A percentile compares a stretch with the other conserved stretches of the same genome.
These are phyloP conservation scores for Earliella scabrosa DNA, from an alignment of 1,284 basidiomycete species.

Conservation along the genomic window DNA sequence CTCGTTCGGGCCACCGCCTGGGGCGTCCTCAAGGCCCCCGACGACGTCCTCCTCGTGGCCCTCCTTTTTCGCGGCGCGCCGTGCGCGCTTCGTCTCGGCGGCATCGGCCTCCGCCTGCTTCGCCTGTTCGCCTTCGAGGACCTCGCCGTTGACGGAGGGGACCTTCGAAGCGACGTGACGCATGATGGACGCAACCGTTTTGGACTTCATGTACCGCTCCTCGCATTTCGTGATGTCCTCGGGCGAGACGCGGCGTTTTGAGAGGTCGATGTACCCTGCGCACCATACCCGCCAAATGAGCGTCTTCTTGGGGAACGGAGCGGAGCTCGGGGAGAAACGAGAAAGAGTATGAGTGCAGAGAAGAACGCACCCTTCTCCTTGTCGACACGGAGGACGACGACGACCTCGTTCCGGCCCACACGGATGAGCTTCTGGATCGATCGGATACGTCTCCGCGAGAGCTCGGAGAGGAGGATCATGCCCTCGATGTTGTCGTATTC, in stretches of 20 bases:
- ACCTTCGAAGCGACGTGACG: constrained; percentile 93
- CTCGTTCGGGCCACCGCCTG: constrained; percentile 56
- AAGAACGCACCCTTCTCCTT: constrained; percentile 90
- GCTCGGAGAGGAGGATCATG: constrained; percentile 98
- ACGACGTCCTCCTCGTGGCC: constrained; percentile 44
- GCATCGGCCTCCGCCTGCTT: constrained; percentile 42
- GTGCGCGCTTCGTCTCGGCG: constrained; percentile 48
- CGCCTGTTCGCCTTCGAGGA: constrained; percentile 50
- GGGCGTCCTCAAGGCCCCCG: constrained; percentile 39
- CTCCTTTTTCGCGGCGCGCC: constrained; percentile 47
- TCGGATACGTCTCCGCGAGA: constrained; percentile 95
- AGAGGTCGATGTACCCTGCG: constrained; percentile 97
- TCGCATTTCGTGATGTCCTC: constrained; percentile 99
- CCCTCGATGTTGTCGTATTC: constrained; percentile 99
- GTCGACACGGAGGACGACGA: constrained; percentile 97
- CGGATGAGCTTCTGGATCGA: constrained; percentile 98
- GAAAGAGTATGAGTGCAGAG: too few relatives aligned
- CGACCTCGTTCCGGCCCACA: constrained; percentile 98
- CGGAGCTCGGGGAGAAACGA: not conserved
- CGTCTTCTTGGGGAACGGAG: not conserved
- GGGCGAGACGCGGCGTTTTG: constrained; percentile 98
- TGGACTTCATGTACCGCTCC: constrained; percentile 98
- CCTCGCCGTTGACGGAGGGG: constrained; percentile 47
- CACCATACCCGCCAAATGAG: not conserved
- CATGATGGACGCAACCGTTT: constrained; percentile 93